phyloP scores from a whole-genome alignment of 306 rosid genomes.

The Rosa rugosa region DNA sequence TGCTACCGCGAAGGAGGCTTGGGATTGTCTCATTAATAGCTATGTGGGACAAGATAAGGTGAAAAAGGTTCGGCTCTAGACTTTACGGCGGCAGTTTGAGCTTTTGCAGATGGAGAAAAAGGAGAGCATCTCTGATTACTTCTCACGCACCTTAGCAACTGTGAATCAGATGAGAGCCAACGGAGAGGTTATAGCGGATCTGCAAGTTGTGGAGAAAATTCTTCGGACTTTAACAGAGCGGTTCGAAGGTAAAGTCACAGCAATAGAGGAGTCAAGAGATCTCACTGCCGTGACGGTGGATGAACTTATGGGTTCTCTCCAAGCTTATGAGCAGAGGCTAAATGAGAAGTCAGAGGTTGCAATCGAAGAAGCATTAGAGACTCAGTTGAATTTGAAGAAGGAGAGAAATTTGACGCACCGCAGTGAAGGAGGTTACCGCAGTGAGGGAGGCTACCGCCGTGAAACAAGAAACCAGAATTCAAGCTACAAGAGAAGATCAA shows the following conservation, averaged over 20 bases:
- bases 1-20: not conserved
- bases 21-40: not conserved
- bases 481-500: not conserved
- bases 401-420: not conserved
- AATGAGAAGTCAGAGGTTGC: not conserved
- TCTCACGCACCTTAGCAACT: not conserved
- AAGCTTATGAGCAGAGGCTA: not conserved
- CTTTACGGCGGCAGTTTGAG: not conserved
- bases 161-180: not conserved
- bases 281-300: not conserved
- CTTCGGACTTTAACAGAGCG: not conserved
- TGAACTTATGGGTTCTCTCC: not conserved
- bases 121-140: not conserved
- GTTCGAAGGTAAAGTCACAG: not conserved
- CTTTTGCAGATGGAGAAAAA: not conserved
- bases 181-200: not conserved
- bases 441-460: not conserved
- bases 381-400: not conserved
- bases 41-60: not conserved
- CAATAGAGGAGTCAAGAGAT: not conserved
- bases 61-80: not conserved
- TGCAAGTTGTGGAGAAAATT: not conserved
- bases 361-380: not conserved
- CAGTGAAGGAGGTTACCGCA: not conserved
- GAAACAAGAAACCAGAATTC: not conserved